These are phyloP conservation scores for Euphorbia tirucalli DNA, from an alignment of 345 rosid genomes.

Conservation along the genomic window DNA sequence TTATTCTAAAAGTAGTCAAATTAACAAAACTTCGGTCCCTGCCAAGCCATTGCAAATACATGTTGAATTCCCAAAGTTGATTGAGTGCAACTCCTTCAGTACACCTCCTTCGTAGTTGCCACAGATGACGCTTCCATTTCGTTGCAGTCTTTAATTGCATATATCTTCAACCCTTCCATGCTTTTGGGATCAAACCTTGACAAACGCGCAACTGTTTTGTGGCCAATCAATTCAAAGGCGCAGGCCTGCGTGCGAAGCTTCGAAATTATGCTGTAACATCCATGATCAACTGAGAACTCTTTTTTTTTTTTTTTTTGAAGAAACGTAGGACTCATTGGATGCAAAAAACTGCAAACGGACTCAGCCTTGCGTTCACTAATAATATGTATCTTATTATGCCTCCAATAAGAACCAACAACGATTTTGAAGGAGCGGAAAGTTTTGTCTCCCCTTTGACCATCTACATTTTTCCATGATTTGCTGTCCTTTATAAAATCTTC, in stretches of 20 bases:
- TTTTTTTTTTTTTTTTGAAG: too few relatives aligned
- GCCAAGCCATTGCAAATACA: constrained; percentile 12
- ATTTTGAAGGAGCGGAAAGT: constrained; percentile 29
- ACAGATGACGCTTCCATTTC: constrained; percentile 18
- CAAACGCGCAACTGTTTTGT: constrained; percentile 9
- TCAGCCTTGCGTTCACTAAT: constrained; percentile 21
- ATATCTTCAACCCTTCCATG: constrained; percentile 27
- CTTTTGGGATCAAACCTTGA: constrained; percentile 17
- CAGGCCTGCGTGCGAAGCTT: constrained; percentile 21
- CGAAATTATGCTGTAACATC: constrained; percentile 3
- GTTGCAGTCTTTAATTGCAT: constrained; percentile 21
- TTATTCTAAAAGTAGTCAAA: constrained; percentile 8
- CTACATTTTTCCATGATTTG: constrained; percentile 18
- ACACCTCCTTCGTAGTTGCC: background rate
- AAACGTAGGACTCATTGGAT: constrained; percentile 7
- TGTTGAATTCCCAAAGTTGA: background rate
- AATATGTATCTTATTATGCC: background rate
- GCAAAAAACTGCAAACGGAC: constrained; percentile 18
- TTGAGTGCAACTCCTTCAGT: constrained; percentile 7
- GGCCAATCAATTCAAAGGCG: constrained; percentile 31
- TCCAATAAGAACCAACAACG: constrained; percentile 6
- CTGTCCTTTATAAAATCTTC: constrained; percentile 11
- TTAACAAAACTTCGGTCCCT: background rate
- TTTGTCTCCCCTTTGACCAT: background rate
- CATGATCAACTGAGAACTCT: background rate